Percentiles rank a stretch among this genome's conserved stretches.
These are phyloP conservation scores for Xylaria sp. DNA, from an alignment of 2,329 filamentous ascomycete species.

Conservation along the genomic window DNA sequence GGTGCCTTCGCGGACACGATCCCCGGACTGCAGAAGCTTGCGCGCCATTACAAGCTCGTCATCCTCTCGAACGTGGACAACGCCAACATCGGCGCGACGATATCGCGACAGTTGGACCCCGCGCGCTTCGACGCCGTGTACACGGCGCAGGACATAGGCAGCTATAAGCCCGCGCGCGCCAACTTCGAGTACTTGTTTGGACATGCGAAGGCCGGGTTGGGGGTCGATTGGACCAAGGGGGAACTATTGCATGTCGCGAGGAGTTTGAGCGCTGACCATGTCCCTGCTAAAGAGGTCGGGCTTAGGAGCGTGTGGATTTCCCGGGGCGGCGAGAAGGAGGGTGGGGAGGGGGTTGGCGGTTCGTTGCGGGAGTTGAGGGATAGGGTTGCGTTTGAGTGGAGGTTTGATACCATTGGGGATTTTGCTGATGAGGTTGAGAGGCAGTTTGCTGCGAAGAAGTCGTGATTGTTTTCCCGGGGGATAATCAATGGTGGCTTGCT, in stretches of 20 bases:
- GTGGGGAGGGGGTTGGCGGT: conserved; percentile 33
- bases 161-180: conserved; percentile 72
- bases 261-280: conserved; percentile 74
- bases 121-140: conserved; percentile 70
- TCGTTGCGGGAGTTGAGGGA: conserved; percentile 42
- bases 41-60: conserved; percentile 66
- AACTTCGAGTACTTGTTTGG: conserved; percentile 76
- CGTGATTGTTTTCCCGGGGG: conserved; percentile 7
- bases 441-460: conserved; percentile 50
- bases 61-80: conserved; percentile 65
- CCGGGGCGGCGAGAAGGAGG: conserved; percentile 56
- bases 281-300: conserved; percentile 69
- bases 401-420: conserved; percentile 54
- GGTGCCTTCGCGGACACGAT: conserved; percentile 68
- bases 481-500: background rate
- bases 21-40: conserved; percentile 61
- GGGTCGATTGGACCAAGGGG: conserved; percentile 59
- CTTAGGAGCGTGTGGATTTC: conserved; percentile 74
- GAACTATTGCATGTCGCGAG: conserved; percentile 76
- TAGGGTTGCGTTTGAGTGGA: conserved; percentile 52
- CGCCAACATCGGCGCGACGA: conserved; percentile 47
- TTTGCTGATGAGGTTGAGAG: conserved; percentile 56
- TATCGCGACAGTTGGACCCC: conserved; percentile 56
- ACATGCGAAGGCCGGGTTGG: conserved; percentile 64
- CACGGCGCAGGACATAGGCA: conserved; percentile 77